Percentiles rank a stretch among this genome's conserved stretches.
These are phyloP conservation scores for Pyrenopolyporus hunteri DNA, from an alignment of 495 filamentous ascomycete species.

Conservation along the genomic window DNA sequence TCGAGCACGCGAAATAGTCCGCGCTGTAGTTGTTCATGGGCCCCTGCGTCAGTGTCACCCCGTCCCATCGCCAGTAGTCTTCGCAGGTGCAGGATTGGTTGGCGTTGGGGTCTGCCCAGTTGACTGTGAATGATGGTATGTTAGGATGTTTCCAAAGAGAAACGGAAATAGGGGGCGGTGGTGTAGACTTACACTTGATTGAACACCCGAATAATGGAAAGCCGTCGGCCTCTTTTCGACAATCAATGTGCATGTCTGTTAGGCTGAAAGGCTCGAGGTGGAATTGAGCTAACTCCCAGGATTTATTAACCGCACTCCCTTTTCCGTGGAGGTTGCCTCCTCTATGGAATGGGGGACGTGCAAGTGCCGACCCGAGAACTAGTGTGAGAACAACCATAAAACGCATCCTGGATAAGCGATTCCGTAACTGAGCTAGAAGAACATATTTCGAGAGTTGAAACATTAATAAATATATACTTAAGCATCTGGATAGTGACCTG, in stretches of 20 bases:
- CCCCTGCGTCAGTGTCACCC: constrained; percentile 22
- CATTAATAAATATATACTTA: too few relatives aligned
- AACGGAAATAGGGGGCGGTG: background rate
- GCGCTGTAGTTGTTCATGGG: constrained; percentile 26
- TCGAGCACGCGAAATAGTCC: constrained; percentile 34
- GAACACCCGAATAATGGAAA: constrained; percentile 26
- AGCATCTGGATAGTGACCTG: too few relatives aligned
- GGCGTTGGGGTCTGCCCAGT: constrained; percentile 47
- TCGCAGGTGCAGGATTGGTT: constrained; percentile 38
- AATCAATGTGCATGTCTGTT: constrained; percentile 35
- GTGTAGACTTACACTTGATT: constrained; percentile 32
- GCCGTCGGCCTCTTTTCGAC: constrained; percentile 11
- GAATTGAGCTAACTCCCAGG: constrained; percentile 27
- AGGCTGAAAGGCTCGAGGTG: constrained; percentile 37
- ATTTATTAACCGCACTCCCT: background rate
- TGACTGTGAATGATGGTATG: constrained; percentile 29
- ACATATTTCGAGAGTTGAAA: too few relatives aligned
- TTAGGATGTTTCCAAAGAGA: constrained; percentile 3
- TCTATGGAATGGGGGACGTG: background rate
- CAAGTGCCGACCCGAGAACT: background rate
- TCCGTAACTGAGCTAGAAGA: too few relatives aligned
- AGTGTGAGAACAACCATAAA: background rate
- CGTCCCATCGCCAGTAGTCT: constrained; percentile 43
- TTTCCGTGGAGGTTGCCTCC: background rate
- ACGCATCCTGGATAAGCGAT: too few relatives aligned